These are phyloP conservation scores for Metschnikowia cubensis DNA, from an alignment of 805 yeast species.

Conservation along the genomic window DNA sequence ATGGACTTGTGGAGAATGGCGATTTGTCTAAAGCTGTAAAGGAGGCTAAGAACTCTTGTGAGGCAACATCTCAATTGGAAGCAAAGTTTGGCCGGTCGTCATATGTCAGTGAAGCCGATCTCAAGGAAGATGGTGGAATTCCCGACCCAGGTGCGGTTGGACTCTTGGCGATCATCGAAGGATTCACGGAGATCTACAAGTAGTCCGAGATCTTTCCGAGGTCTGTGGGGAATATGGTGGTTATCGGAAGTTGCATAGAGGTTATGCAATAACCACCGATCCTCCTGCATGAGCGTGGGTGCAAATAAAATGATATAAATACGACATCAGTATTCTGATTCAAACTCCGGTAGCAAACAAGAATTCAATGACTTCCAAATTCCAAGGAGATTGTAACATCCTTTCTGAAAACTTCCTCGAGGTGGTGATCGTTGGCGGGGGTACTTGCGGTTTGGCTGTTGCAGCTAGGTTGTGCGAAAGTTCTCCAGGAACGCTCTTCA, in stretches of 20 bases:
- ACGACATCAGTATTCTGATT: background rate
- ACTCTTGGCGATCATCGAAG: slow-evolving; percentile 55
- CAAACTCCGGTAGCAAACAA: background rate
- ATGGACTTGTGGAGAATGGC: slow-evolving; percentile 46
- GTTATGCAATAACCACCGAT: background rate
- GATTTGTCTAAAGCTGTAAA: slow-evolving; percentile 58
- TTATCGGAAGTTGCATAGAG: background rate
- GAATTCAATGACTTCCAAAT: background rate
- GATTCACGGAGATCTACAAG: slow-evolving; percentile 25
- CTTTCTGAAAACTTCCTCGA: slow-evolving; percentile 26
- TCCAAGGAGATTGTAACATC: background rate
- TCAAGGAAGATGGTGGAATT: slow-evolving; percentile 59
- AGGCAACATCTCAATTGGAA: slow-evolving; percentile 63
- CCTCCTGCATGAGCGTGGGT: slow-evolving; percentile 7
- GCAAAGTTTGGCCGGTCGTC: slow-evolving; percentile 95
- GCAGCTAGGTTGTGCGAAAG: slow-evolving; percentile 41
- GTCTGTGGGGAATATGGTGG: background rate
- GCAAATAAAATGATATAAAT: slow-evolving; percentile 7
- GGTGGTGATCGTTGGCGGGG: slow-evolving; percentile 43
- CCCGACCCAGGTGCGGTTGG: slow-evolving; percentile 98
- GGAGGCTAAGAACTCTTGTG: slow-evolving; percentile 75
- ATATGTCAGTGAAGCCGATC: slow-evolving; percentile 66
- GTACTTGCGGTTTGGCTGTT: slow-evolving; percentile 42
- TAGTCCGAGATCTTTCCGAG: background rate
- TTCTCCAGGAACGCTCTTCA: slow-evolving; percentile 40